phyloP scores from a whole-genome alignment of 176 grass and related monocot species.

The Eleusine coracana region DNA sequence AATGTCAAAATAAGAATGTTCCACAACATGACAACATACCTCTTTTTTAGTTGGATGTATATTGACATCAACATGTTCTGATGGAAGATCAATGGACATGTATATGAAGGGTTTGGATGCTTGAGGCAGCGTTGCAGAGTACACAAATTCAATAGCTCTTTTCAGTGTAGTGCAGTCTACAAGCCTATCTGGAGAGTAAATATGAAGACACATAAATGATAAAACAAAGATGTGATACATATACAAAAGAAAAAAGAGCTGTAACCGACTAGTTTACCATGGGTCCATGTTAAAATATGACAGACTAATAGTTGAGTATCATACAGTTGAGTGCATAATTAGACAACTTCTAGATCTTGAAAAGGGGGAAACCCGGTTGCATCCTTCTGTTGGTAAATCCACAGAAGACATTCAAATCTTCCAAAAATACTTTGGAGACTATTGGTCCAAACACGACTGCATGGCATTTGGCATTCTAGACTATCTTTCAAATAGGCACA shows the following conservation, averaged over 20 bases:
- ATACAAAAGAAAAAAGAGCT: slow-evolving; percentile 7
- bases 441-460: neutral
- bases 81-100: slow-evolving; percentile 91
- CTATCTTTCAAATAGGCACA: neutral
- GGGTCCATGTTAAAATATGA: neutral
- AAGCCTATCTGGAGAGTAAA: slow-evolving; percentile 69
- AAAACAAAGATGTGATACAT: slow-evolving; percentile 32
- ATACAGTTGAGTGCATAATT: neutral
- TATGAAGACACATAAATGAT: slow-evolving; percentile 24
- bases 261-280: slow-evolving; percentile 6
- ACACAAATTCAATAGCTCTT: slow-evolving; percentile 88
- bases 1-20: neutral
- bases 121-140: slow-evolving; percentile 85
- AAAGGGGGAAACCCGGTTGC: neutral
- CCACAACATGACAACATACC: slow-evolving; percentile 45
- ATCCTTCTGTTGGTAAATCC: neutral
- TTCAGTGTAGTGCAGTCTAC: slow-evolving; percentile 89
- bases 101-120: slow-evolving; percentile 98
- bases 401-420: neutral
- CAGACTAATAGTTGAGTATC: slow-evolving; percentile 5
- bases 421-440: neutral
- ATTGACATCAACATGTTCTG: slow-evolving; percentile 92
- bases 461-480: neutral
- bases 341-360: neutral
- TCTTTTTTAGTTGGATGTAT: slow-evolving; percentile 98